phyloP scores from a whole-genome alignment of 2,329 filamentous ascomycete species.

The Leptographium wingfieldii region DNA sequence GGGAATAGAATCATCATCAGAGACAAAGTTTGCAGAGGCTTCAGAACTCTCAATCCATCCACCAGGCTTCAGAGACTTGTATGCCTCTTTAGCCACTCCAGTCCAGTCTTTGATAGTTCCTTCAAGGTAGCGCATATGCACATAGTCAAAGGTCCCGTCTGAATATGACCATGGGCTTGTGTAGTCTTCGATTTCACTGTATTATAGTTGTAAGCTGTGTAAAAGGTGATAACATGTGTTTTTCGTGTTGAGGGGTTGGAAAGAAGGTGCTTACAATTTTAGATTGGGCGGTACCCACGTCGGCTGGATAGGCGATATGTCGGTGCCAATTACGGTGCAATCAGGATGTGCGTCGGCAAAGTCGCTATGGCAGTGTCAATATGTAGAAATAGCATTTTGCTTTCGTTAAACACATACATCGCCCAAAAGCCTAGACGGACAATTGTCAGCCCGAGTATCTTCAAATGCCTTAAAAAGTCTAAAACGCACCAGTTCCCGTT shows the following conservation, averaged over 20 bases:
- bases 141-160: neutral
- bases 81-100: neutral
- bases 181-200: neutral
- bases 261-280: neutral
- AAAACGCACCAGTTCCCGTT: no score
- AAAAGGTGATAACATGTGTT: no score
- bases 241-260: neutral
- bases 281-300: neutral
- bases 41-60: neutral
- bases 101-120: neutral
- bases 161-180: neutral
- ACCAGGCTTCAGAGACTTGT: neutral
- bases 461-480: no score
- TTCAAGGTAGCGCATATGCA: neutral
- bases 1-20: neutral
- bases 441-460: no score
- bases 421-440: no score
- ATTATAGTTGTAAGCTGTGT: no score
- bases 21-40: neutral
- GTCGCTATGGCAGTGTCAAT: neutral
- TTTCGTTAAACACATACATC: no score
- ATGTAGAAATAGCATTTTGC: no score
- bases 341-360: neutral
- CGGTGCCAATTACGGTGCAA: neutral
- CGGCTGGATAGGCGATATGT: neutral